Conservation (phyloP, 1,284 basidiomycete species). For the Takashimella koratensis region DNA sequence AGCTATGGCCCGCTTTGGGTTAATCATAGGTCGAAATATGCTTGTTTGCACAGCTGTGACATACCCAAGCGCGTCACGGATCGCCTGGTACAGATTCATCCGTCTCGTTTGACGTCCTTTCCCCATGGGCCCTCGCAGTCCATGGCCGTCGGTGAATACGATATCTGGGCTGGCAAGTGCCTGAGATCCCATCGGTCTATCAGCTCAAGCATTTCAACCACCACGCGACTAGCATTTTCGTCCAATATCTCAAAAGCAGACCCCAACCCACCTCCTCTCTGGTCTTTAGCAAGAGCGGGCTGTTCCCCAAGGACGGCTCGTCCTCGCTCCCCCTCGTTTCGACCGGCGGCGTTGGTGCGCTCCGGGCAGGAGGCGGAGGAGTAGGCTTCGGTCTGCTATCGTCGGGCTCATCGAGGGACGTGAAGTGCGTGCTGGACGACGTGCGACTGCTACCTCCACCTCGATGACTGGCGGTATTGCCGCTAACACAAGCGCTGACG, state of each 20-base stretch:
- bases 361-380: slow-evolving; percentile 5
- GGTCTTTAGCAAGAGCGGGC: slow-evolving; percentile 25
- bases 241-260: not conserved
- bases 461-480: too few relatives aligned
- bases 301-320: slow-evolving; percentile 35
- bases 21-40: not conserved
- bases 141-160: slow-evolving; percentile 63
- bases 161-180: slow-evolving; percentile 70
- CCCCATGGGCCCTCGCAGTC: slow-evolving; percentile 53
- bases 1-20: too few relatives aligned
- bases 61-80: slow-evolving; percentile 81
- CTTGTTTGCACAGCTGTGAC: slow-evolving; percentile 9
- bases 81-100: slow-evolving; percentile 86
- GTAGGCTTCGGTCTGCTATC: not conserved
- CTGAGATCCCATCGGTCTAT: slow-evolving; percentile 8
- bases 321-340: slow-evolving; percentile 6
- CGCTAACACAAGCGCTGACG: too few relatives aligned
- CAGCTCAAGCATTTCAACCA: not conserved
- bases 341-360: not conserved
- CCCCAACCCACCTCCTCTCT: slow-evolving; percentile 23
- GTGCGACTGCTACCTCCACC: too few relatives aligned
- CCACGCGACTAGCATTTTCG: too few relatives aligned
- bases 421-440: not conserved
- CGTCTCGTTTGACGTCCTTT: slow-evolving; percentile 77
- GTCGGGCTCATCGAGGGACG: not conserved